Evolutionary conservation across 2,329 filamentous ascomycete species (phyloP), one percentile per base, ranked within the genome.

Genomic region (Cadophora luteo-olivacea): DNA sequence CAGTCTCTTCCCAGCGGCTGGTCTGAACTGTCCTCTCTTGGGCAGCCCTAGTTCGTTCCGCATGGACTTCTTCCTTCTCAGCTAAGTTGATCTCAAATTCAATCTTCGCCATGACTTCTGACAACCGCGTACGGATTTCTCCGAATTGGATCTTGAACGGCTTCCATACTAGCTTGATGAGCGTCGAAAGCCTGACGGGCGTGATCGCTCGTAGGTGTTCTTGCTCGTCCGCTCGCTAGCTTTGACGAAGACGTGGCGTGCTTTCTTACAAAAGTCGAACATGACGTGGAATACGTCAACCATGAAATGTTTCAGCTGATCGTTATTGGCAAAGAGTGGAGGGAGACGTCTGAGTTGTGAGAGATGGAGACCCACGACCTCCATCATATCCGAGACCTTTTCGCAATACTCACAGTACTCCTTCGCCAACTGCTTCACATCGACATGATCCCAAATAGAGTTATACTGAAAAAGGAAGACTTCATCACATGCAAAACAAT

Each of bases 311-410:
- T 48, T 62, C 19, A 62, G 38, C 19, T 62, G 60, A 19, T 62
- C 41, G 16, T 62, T 62, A 7, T 62, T 48, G 16, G 60, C 41
- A 16, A 62, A 62, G 24, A 62, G 60, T 32, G 51, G 60, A 48
- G 60, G 60, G 3, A 54, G 19, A 3, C 61, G 45, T 52, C 61
- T 49, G 14, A 63, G 61, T 32, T 63, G 61, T 19, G 41, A 63
- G 1, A 63, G 29, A 38, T 63, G 29, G 6, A 63, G 19, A 19
- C 61, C 61, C 61, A 54, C 54, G 48, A 54, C 54, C 48, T 63
- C 61, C 61, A 63, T 63, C 61, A 63, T 63, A 6, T 63, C 61
- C 36, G 61, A 63, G 16, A 63, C 38, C 45, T 63, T 63, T n/a
- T 63, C 61, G n/a, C 38, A 63, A 5, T 63, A 63, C 48, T 54